Evolutionary conservation across 2,329 filamentous ascomycete genomes (phyloP), one percentile per base, ranked within the genome.

Genomic region (Lecanicillium sp.): DNA sequence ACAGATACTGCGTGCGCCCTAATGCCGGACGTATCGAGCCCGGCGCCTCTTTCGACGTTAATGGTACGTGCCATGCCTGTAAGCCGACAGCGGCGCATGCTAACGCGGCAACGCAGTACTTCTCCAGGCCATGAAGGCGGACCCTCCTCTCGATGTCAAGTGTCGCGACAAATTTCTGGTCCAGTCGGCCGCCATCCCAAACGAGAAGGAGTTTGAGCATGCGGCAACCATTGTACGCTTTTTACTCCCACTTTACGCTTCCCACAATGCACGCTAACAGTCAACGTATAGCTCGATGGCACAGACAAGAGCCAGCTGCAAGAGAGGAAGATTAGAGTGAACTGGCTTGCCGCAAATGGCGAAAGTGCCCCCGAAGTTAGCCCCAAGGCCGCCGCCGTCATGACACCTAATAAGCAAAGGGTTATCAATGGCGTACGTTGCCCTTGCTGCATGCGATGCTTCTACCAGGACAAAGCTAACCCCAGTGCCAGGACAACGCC

Each of bases 91-190:
- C 17, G 9, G n/a, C 31, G 27, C 15, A 27, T 39, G 19, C 41
- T 32, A 18, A 41, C 25, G 11, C 17, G 27, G 36, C 9, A 40
- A 17, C 33, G 37, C 46, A 94, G 92, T 98, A 42, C 81, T 97
- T 28, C 79, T 98, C 30, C 92, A 98, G 68, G 88, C 90, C 17
- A 96, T 98, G 92, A 96, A 95, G 72, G 79, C 87, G 57, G 89
- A 97, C 55, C 90, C 90, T 40, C 77, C 89, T 15, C 62, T 72
- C 42, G 89, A 95, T 59, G 81, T 84, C 46, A 89, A 87, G 62
- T 98, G 92, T 70, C 84, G 87, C 62, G 90, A 97, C 74, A 97
- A 97, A 70, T 97, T 97, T 64, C 77, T 97, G 39, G 90, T 97
- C 27, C 90, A 97, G 66, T 94, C 89, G 18, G 86, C 94, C 35